Evolutionary conservation across 2,329 filamentous ascomycete species (phyloP).

Genomic region (Chalaropsis ovoidea): DNA sequence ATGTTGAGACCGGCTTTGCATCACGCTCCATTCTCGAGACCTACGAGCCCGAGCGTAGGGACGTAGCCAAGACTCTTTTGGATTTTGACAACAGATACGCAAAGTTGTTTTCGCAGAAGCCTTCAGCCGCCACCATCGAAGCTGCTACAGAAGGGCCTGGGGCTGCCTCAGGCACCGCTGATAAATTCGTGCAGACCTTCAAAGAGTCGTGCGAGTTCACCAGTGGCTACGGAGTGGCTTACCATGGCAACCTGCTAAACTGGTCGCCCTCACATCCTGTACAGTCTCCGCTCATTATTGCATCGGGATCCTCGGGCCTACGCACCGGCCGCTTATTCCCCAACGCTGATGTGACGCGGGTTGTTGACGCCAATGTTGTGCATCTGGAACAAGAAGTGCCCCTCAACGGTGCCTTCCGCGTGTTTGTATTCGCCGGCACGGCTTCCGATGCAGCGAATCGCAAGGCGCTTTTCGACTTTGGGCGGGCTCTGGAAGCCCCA

Average conservation of each 20-base stretch:
- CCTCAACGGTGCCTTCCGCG: conserved; percentile 74
- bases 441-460: conserved; percentile 42
- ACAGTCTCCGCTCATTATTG: conserved; percentile 58
- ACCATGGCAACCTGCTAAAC: conserved; percentile 72
- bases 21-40: conserved; percentile 64
- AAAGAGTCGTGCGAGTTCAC: conserved; percentile 89
- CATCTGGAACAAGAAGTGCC: conserved; percentile 85
- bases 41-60: conserved; percentile 77
- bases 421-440: conserved; percentile 76
- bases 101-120: conserved; percentile 74
- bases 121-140: conserved; percentile 61
- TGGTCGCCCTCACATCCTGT: conserved; percentile 67
- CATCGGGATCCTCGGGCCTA: conserved; percentile 50
- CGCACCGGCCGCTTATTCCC: conserved; percentile 65
- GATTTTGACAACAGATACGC: conserved; percentile 84
- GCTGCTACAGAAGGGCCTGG: conserved; percentile 44
- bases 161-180: conserved; percentile 32
- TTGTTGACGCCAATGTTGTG: conserved; percentile 80
- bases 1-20: conserved; percentile 75
- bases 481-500: conserved; percentile 51
- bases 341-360: conserved; percentile 72
- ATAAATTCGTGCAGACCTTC: conserved; percentile 80
- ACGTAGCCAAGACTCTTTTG: conserved; percentile 73
- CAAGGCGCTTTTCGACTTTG: conserved; percentile 60
- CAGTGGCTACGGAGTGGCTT: conserved; percentile 80